Percentiles rank a stretch among this genome's conserved stretches.
These are phyloP conservation scores for Quercus gilva DNA, from an alignment of 306 rosid genomes.

Conservation along the genomic window DNA sequence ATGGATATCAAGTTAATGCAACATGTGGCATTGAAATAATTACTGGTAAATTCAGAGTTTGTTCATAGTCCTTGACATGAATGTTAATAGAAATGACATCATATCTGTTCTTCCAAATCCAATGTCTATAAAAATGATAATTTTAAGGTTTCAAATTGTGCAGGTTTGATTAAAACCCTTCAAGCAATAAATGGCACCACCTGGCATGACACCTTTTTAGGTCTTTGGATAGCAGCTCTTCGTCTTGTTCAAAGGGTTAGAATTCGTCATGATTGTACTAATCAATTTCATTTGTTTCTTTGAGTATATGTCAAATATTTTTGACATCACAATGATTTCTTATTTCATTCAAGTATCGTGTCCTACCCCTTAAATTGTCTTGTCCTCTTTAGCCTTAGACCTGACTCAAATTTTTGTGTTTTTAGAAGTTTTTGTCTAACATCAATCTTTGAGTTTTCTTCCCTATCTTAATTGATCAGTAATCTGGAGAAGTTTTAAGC, in stretches of 20 bases:
- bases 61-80: constrained; percentile 4
- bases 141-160: constrained; percentile 21
- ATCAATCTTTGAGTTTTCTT: background rate
- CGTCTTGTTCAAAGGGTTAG: constrained; percentile 93
- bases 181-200: constrained; percentile 89
- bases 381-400: background rate
- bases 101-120: constrained; percentile 5
- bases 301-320: background rate
- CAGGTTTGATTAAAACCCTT: constrained; percentile 85
- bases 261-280: constrained; percentile 22
- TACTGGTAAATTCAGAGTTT: constrained; percentile 42
- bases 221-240: constrained; percentile 94
- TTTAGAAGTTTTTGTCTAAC: background rate
- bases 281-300: background rate
- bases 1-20: constrained; percentile 90
- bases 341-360: background rate
- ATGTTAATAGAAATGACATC: constrained; percentile 17
- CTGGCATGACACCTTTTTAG: constrained; percentile 93
- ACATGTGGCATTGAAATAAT: constrained; percentile 83
- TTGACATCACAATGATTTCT: background rate
- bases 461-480: background rate
- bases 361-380: background rate
- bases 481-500: background rate
- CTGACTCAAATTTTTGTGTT: background rate
- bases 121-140: constrained; percentile 17